Conservation (phyloP, 768 basidiomycete genomes). For the Polyporus arcularius region DNA sequence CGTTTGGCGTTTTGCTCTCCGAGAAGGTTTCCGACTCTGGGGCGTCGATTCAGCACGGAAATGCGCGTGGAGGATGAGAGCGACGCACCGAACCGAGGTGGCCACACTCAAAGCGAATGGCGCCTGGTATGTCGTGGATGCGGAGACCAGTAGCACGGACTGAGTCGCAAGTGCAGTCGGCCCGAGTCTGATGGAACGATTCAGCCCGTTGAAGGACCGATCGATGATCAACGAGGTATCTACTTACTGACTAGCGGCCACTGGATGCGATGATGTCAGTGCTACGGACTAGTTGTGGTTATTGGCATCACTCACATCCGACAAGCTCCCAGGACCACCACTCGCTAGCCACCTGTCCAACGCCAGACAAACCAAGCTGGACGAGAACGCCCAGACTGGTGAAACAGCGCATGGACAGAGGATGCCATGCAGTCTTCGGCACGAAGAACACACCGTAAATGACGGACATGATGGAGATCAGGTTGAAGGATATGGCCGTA, state of each 20-base stretch:
- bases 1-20: constrained; percentile 77
- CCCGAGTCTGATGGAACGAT: constrained; percentile 55
- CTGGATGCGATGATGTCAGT: constrained; percentile 28
- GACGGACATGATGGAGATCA: constrained; percentile 67
- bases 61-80: not conserved
- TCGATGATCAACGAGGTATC: not conserved
- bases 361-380: constrained; percentile 80
- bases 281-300: not conserved
- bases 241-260: constrained; percentile 54
- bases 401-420: constrained; percentile 64
- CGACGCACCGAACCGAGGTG: constrained; percentile 73
- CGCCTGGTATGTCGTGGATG: constrained; percentile 78
- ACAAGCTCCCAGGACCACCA: constrained; percentile 98
- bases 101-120: constrained; percentile 85
- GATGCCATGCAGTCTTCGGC: constrained; percentile 82
- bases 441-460: constrained; percentile 63
- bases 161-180: constrained; percentile 84
- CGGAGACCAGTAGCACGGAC: constrained; percentile 78
- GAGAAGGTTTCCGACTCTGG: constrained; percentile 84
- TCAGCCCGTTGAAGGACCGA: not conserved
- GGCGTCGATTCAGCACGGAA: constrained; percentile 1
- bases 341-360: constrained; percentile 83
- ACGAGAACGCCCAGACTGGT: constrained; percentile 67
- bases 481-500: constrained; percentile 85
- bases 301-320: constrained; percentile 41